phyloP scores from a whole-genome alignment of 2,329 filamentous ascomycete species.

The Tetracladium maxilliforme region DNA sequence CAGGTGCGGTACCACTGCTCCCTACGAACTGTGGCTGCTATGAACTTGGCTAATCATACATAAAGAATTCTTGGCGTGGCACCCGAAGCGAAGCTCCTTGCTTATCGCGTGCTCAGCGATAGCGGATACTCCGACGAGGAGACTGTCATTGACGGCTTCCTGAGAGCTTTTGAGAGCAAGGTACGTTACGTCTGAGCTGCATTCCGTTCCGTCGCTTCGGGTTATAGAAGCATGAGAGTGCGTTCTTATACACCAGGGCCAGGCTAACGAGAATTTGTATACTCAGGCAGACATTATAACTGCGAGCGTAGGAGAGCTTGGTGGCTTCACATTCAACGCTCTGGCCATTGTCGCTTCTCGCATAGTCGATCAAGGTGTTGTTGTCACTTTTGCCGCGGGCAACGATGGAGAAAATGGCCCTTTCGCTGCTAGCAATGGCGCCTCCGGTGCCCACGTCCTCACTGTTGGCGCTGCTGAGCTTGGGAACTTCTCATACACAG shows the following conservation, averaged over 20 bases:
- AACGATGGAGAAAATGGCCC: slow-evolving; percentile 30
- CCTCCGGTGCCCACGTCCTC: too few species aligned
- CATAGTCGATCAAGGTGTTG: slow-evolving; percentile 36
- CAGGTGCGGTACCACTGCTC: too few species aligned
- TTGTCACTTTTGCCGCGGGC: slow-evolving; percentile 36
- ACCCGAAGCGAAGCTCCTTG: slow-evolving; percentile 16
- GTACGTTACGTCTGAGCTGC: too few species aligned
- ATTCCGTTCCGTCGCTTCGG: too few species aligned
- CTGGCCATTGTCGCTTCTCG: slow-evolving; percentile 33
- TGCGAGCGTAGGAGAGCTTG: slow-evolving; percentile 33
- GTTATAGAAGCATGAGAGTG: too few species aligned
- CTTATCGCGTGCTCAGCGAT: slow-evolving; percentile 16
- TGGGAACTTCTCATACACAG: too few species aligned
- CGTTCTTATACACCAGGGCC: too few species aligned
- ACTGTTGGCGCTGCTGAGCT: too few species aligned
- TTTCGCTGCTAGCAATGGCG: slow-evolving; percentile 31
- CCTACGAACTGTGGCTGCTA: too few species aligned
- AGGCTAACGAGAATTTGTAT: too few species aligned
- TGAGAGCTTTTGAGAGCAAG: slow-evolving; percentile 1
- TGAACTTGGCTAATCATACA: too few species aligned
- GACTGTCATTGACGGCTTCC: slow-evolving; percentile 1
- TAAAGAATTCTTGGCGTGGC: too few species aligned
- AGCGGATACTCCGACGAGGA: background rate
- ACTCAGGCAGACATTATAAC: slow-evolving; percentile 29
- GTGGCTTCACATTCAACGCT: slow-evolving; percentile 35